A percentile compares a stretch with the other conserved stretches of the same genome.
These are phyloP conservation scores for Oryza officinalis DNA, from an alignment of 176 grass and related monocot species.

Conservation along the genomic window DNA sequence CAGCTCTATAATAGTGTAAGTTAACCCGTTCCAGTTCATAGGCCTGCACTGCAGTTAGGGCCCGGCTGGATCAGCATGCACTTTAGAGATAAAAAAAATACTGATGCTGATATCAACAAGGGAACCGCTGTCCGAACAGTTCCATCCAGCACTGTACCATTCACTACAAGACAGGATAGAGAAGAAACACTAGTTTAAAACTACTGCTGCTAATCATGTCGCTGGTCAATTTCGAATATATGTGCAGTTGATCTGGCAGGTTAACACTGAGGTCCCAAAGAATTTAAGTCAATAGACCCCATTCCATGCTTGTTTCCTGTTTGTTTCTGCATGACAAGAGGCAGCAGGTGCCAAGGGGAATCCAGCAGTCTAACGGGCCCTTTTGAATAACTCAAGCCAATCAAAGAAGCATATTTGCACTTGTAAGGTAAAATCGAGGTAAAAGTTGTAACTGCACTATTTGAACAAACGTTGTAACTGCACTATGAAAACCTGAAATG, in stretches of 20 bases:
- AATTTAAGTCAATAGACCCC: not conserved
- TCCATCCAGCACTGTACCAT: not conserved
- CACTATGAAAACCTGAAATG: not conserved
- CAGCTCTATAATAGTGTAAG: not conserved
- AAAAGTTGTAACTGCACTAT: not conserved
- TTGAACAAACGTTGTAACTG: not conserved
- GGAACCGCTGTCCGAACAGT: not conserved
- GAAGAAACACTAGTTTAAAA: not conserved
- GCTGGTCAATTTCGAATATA: not conserved
- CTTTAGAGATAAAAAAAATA: not conserved
- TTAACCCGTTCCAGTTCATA: not conserved
- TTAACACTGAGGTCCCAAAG: not conserved
- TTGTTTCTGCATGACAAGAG: not conserved
- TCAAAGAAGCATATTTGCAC: not conserved
- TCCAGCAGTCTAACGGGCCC: not conserved
- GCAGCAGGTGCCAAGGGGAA: slow-evolving; percentile 3
- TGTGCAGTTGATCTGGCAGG: not conserved
- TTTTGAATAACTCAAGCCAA: not conserved
- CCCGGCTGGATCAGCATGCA: not conserved
- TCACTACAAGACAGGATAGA: not conserved
- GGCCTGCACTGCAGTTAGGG: not conserved
- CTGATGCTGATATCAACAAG: not conserved
- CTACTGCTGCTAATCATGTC: not conserved
- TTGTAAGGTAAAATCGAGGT: no score
- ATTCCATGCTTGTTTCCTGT: not conserved